phyloP scores from a whole-genome alignment of 1,284 basidiomycete species.

The Phlebopus sp. region DNA sequence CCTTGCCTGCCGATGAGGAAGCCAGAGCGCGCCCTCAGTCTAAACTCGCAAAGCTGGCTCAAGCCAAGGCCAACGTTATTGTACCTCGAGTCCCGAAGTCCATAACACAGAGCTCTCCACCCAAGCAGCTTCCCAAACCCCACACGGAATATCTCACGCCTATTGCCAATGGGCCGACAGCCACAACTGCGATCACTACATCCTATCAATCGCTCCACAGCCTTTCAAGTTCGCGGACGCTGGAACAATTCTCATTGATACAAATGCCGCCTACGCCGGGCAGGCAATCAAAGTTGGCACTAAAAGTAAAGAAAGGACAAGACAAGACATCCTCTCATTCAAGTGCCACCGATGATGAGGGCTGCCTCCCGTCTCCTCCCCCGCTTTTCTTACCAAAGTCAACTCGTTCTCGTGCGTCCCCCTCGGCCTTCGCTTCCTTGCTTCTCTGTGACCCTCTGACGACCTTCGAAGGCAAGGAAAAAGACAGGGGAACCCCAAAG shows the following conservation, averaged over 20 bases:
- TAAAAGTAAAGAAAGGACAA: constrained; percentile 59
- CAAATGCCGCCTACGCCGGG: constrained; percentile 27
- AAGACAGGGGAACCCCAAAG: constrained; percentile 21
- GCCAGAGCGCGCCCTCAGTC: constrained; percentile 47
- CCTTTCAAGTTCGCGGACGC: constrained; percentile 33
- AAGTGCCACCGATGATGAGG: constrained; percentile 37
- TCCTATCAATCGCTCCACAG: constrained; percentile 65
- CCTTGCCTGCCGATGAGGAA: constrained; percentile 15
- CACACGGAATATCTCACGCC: constrained; percentile 70
- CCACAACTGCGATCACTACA: constrained; percentile 77
- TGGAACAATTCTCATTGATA: constrained; percentile 22
- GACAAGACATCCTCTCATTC: constrained; percentile 38
- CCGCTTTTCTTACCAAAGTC: constrained; percentile 56
- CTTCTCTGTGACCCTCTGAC: constrained; percentile 56
- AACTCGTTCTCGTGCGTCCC: constrained; percentile 59
- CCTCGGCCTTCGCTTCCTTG: constrained; percentile 73
- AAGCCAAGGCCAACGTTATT: constrained; percentile 48
- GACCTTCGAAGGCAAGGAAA: constrained; percentile 37
- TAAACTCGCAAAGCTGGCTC: constrained; percentile 68
- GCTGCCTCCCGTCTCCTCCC: constrained; percentile 36
- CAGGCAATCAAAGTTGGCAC: constrained; percentile 64
- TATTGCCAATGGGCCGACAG: constrained; percentile 70
- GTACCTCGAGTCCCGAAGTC: constrained; percentile 36
- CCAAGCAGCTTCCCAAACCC: constrained; percentile 37
- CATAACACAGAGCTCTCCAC: constrained; percentile 21